Percentiles rank a stretch among this genome's conserved stretches.
These are phyloP conservation scores for Fusarium acutatum DNA, from an alignment of 2,329 filamentous ascomycete species.

Conservation along the genomic window DNA sequence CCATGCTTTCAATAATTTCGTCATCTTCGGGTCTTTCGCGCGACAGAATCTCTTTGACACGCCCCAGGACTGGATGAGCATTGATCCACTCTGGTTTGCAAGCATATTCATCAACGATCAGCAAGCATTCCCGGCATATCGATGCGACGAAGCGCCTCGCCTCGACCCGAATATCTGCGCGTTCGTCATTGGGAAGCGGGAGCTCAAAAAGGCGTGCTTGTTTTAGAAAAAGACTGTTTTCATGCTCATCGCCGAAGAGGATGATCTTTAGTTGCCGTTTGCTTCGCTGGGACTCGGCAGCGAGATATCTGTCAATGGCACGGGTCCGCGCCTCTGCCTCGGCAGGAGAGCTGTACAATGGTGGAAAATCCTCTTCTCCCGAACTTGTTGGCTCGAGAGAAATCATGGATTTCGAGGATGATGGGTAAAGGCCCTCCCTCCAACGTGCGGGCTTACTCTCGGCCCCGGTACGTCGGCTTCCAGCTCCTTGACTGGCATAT, in stretches of 20 bases:
- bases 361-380: accelerated
- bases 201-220: background rate
- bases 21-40: accelerated
- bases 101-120: background rate
- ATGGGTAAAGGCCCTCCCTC: background rate
- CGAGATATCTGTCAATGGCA: background rate
- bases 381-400: accelerated
- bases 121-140: background rate
- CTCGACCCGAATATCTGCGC: background rate
- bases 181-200: accelerated
- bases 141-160: background rate
- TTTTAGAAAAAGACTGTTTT: background rate
- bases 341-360: background rate
- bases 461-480: background rate
- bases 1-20: background rate
- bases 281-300: background rate
- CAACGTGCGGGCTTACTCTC: background rate
- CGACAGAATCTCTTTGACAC: background rate
- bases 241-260: background rate
- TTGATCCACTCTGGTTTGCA: background rate
- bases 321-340: background rate
- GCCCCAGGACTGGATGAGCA: background rate
- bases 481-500: background rate
- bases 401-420: too few species aligned
- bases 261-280: background rate